A percentile compares a stretch with the other conserved stretches of the same genome.
phyloP scores from a whole-genome alignment of 352 stramenopile genomes.

The Phytopythium ostracodes region DNA sequence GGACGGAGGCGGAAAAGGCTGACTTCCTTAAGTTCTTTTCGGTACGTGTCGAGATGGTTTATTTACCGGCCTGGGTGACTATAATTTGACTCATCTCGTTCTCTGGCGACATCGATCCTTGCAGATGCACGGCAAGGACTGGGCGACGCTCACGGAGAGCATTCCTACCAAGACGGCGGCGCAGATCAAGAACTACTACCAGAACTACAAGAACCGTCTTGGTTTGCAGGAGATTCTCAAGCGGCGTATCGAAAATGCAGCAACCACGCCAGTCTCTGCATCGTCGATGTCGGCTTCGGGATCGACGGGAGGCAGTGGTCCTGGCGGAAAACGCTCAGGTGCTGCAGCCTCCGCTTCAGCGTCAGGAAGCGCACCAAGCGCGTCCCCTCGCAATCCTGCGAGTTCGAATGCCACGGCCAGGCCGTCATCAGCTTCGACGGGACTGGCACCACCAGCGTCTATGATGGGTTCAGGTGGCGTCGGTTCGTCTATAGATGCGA shows the following conservation, averaged over 20 bases:
- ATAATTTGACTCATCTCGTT: constrained; percentile 4
- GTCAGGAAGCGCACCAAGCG: constrained; percentile 4
- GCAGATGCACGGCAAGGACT: constrained; percentile 86
- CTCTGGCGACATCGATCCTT: constrained; percentile 9
- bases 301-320: background rate
- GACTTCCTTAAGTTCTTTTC: constrained; percentile 88
- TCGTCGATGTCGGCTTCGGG: background rate
- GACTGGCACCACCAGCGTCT: constrained; percentile 15
- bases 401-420: constrained; percentile 13
- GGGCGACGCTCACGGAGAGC: constrained; percentile 78
- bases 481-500: constrained; percentile 9
- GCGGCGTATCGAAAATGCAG: constrained; percentile 55
- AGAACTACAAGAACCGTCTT: constrained; percentile 92
- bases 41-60: constrained; percentile 28
- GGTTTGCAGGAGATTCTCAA: constrained; percentile 87
- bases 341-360: background rate
- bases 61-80: too few relatives aligned
- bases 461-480: background rate
- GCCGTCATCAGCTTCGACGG: constrained; percentile 18
- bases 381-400: constrained; percentile 12
- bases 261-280: background rate
- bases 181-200: constrained; percentile 93
- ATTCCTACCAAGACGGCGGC: constrained; percentile 88
- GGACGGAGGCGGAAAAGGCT: constrained; percentile 85
- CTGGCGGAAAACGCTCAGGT: background rate